phyloP scores from a whole-genome alignment of 306 rosid species.

The Amphicarpaea edgeworthii region DNA sequence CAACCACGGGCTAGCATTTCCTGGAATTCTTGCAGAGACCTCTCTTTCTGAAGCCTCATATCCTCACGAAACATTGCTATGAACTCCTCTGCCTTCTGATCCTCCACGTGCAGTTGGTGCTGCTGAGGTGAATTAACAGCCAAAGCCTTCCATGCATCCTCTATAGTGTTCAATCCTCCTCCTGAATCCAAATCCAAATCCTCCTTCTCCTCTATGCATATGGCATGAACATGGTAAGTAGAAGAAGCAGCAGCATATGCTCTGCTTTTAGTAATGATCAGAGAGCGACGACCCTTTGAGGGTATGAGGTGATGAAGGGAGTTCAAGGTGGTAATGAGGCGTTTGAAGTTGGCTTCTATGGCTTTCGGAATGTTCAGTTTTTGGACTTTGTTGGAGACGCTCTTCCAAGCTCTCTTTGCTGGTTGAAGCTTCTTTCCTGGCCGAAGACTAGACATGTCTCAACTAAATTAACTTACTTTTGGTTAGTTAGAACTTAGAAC shows the following conservation, averaged over 20 bases:
- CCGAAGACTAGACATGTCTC: conserved; percentile 52
- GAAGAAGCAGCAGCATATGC: conserved; percentile 37
- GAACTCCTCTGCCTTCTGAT: conserved; percentile 67
- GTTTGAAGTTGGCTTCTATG: conserved; percentile 51
- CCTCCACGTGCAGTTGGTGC: too few relatives aligned
- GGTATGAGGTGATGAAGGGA: conserved; percentile 48
- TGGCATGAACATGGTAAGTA: conserved; percentile 41
- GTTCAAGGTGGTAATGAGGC: conserved; percentile 47
- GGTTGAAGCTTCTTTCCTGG: conserved; percentile 64
- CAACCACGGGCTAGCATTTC: conserved; percentile 43
- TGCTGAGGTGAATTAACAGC: conserved; percentile 47
- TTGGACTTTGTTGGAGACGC: conserved; percentile 49
- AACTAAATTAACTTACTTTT: conserved; percentile 28
- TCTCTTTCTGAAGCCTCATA: conserved; percentile 53
- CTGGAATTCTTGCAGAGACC: conserved; percentile 48
- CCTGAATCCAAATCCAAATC: conserved; percentile 6
- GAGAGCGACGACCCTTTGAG: conserved; percentile 51
- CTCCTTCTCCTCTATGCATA: conserved; percentile 17
- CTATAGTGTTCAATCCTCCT: conserved; percentile 42
- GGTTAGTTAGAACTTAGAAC: too few relatives aligned
- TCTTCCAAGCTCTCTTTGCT: conserved; percentile 70
- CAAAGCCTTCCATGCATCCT: conserved; percentile 56
- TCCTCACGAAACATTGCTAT: conserved; percentile 58
- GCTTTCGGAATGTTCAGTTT: conserved; percentile 53
- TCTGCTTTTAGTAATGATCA: conserved; percentile 33